Evolutionary conservation across 2,329 filamentous ascomycete genomes (phyloP), one percentile per base, ranked within the genome.

Genomic region (Phialocephala sp.): DNA sequence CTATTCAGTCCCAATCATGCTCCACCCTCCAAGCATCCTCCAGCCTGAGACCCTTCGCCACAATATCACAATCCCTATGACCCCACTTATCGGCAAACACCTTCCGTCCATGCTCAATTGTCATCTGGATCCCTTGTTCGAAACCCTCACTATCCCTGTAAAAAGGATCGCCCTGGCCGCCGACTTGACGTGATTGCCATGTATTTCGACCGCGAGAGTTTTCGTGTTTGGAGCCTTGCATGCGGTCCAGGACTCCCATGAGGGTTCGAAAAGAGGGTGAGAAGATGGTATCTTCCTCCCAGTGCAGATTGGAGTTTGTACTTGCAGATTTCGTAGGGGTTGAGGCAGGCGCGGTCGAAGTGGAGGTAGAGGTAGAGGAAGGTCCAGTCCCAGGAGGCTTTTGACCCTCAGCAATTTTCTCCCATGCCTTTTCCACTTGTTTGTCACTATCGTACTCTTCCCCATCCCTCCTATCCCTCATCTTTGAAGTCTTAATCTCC

Each of bases 91-190:
- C 75, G 11, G 65, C 75, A 80, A 8, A 71, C 68, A 81, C 75
- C 65, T 77, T 76, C n/a, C 76, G 72, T 0, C 82, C 83, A 20
- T 80, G 78, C 68, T 83, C 81, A 35, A 81, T 82, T 20, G 81
- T 72, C 59, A 84, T 76, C 64, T 79, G 77, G 63, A 84, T 79
- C 1, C 76, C 80, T 56, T 77, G 73, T 4, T 79, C 77, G 60
- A 85, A 76, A 1, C 83, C 84, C 1, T 78, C 78, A 0, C 80
- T 68, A 60, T 82, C 77, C 66, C 84, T 81, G 73, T 85, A 83
- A 66, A 81, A 87, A 1, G 84, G 84, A 72, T 87, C 84, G 15
- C 82, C 83, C 27, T 79, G 60, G 1, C 84, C 85, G 36, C 84
- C 84, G 5, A 75, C 78, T 71, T 87, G 84, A 36, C 80, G 79